Base-by-base conservation (phyloP, 2,329 filamentous ascomycete species). In the Diaporthe sp. region DNA sequence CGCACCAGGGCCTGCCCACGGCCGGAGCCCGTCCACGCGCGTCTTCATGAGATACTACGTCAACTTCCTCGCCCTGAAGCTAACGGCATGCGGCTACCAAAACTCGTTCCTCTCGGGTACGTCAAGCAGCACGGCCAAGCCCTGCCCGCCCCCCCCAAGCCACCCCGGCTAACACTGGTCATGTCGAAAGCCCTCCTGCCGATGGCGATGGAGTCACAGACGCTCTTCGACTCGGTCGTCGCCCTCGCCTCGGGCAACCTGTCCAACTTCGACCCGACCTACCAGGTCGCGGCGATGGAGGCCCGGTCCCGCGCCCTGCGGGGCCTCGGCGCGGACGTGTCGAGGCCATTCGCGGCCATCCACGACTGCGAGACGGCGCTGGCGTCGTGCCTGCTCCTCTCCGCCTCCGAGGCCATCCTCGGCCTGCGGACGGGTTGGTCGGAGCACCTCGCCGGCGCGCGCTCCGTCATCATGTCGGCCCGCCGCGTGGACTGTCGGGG, bases 161-260 rank as follows among this genome's bases (percentile, higher is more conserved):
- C 7, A 17, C 55, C 55, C 17, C 28, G 15, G 2, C 28, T 37
- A 34, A 58, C 17, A n/a, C 20, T 34, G 2, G 55, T 3, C 55
- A 22, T 15, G 6, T 34, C 28, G 9, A 34, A 58, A 58, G 55
- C 55, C 7, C 55, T 37, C 31, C 17, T 58, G 17, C 55, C 55
- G 15, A 58, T 58, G 55, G 55, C 55, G 17, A 58, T 58, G 55
- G 55, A 58, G 55, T 58, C 55, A 2, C 55, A 58, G 8, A 58
- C 55, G 4, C 55, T 58, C 15, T 37, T 58, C 31, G 55, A 58
- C 55, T 58, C 55, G 6, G 57, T 58, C 28, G 55, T 34, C 7
- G 55, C 28, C 55, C 55, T 58, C 55, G 28, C 55, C 55, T 58
- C 55, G 28, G 55, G 55, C 28, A 58, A 58, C 55, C 55, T 58